Evolutionary conservation across 345 rosid genomes (phyloP).

Genomic region (Cardamine chenopodiifolia): DNA sequence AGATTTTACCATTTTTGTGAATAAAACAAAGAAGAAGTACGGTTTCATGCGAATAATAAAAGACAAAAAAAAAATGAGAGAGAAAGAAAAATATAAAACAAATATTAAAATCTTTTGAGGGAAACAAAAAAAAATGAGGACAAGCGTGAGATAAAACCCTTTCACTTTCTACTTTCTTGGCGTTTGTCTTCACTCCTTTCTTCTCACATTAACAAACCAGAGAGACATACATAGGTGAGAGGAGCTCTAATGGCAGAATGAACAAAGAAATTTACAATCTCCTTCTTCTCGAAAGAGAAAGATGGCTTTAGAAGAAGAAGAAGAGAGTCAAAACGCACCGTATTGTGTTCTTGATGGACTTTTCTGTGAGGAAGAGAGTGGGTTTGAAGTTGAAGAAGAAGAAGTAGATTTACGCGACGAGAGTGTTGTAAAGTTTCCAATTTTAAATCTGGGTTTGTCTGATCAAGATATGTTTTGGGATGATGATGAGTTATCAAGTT

Average conservation of each 20-base stretch:
- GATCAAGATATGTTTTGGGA: constrained; percentile 67
- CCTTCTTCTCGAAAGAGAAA: constrained; percentile 54
- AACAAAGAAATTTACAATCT: constrained; percentile 45
- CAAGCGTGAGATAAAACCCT: constrained; percentile 70
- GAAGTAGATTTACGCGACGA: constrained; percentile 31
- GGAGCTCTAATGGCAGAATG: constrained; percentile 56
- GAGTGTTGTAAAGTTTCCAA: constrained; percentile 28
- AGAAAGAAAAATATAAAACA: background rate
- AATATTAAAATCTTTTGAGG: background rate
- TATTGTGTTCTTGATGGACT: constrained; percentile 55
- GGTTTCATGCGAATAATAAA: constrained; percentile 44
- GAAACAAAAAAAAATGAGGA: constrained; percentile 23
- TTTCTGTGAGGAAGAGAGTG: constrained; percentile 68
- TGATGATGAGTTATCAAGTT: constrained; percentile 55
- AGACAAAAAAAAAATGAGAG: constrained; percentile 14
- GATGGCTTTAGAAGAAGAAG: constrained; percentile 60
- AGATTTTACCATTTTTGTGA: constrained; percentile 29
- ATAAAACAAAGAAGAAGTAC: constrained; percentile 44
- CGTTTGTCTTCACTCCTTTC: constrained; percentile 34
- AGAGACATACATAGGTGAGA: background rate
- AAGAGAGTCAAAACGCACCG: constrained; percentile 44
- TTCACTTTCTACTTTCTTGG: constrained; percentile 51
- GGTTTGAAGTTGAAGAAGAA: constrained; percentile 48
- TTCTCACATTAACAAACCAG: constrained; percentile 19
- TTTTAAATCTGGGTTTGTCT: constrained; percentile 46